Evolutionary conservation across 805 yeast species (phyloP).

Genomic region (Ogataea trehalophila): DNA sequence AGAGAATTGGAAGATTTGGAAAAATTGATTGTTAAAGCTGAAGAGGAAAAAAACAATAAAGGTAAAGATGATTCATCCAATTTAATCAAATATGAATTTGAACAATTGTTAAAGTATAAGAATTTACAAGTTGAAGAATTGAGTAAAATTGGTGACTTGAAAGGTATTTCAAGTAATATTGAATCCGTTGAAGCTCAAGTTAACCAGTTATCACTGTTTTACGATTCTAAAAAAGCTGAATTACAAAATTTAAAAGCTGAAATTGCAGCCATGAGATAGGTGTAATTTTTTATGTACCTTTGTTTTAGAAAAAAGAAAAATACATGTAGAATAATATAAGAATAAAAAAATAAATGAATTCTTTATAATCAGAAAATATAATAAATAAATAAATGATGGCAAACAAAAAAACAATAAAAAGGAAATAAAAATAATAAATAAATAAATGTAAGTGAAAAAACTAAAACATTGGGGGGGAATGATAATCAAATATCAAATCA

Average conservation of each 20-base stretch:
- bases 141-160: constrained; percentile 34
- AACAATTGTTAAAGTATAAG: constrained; percentile 77
- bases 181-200: constrained; percentile 76
- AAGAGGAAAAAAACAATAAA: constrained; percentile 38
- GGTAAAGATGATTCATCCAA: constrained; percentile 25
- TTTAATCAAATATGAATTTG: constrained; percentile 57
- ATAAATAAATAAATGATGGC: too few species aligned
- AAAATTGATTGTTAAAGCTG: constrained; percentile 53
- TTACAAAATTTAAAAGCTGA: constrained; percentile 44
- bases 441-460: constrained; percentile 16
- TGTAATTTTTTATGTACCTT: neutral
- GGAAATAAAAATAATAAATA: neutral
- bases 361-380: too few species aligned
- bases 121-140: constrained; percentile 48
- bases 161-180: constrained; percentile 56
- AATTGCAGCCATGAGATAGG: constrained; percentile 20
- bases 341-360: neutral
- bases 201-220: constrained; percentile 61
- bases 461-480: constrained; percentile 14
- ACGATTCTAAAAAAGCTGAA: constrained; percentile 56
- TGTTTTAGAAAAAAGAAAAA: too few species aligned
- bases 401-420: too few species aligned
- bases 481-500: neutral
- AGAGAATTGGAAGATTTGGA: constrained; percentile 77
- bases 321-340: neutral